These are phyloP conservation scores for Chalara sp. DNA, from an alignment of 2,329 filamentous ascomycete species.

Conservation along the genomic window DNA sequence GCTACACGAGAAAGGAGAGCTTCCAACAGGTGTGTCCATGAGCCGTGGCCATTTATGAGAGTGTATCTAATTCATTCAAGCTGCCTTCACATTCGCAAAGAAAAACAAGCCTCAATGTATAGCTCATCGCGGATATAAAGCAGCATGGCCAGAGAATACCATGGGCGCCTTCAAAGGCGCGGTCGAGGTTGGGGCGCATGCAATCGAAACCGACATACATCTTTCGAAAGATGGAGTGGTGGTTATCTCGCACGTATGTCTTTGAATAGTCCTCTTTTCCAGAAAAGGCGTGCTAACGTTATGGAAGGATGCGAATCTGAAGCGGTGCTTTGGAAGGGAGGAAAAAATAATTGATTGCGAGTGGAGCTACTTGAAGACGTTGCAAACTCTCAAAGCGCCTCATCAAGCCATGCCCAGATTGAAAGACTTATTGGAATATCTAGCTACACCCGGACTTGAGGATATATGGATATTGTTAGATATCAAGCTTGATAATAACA, in stretches of 20 bases:
- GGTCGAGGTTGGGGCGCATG: slow-evolving; percentile 67
- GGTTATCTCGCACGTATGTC: slow-evolving; percentile 69
- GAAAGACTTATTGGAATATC: slow-evolving; percentile 64
- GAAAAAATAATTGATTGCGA: slow-evolving; percentile 68
- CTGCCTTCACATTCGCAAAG: slow-evolving; percentile 19
- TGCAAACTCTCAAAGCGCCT: slow-evolving; percentile 62
- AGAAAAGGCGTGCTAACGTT: background rate
- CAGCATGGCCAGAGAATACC: slow-evolving; percentile 76
- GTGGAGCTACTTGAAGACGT: slow-evolving; percentile 64
- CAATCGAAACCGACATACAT: slow-evolving; percentile 84
- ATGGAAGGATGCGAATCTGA: slow-evolving; percentile 62
- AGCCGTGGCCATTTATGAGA: background rate
- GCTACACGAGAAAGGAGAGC: slow-evolving; percentile 5
- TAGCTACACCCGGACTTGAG: slow-evolving; percentile 57
- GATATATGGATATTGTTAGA: slow-evolving; percentile 79
- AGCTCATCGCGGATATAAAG: slow-evolving; percentile 74
- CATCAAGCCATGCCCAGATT: slow-evolving; percentile 68
- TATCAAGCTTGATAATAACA: slow-evolving; percentile 73
- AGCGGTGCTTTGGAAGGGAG: slow-evolving; percentile 74
- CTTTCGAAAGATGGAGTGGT: slow-evolving; percentile 76
- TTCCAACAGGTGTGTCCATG: background rate
- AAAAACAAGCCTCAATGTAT: slow-evolving; percentile 56
- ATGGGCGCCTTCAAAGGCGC: slow-evolving; percentile 72
- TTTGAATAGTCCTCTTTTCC: too few species aligned
- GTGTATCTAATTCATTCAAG: slow-evolving; percentile 9